A percentile compares a stretch with the other conserved stretches of the same genome.
These are phyloP conservation scores for Linnemannia elongata DNA, from an alignment of 192 early-diverging fungal genomes.

Conservation along the genomic window DNA sequence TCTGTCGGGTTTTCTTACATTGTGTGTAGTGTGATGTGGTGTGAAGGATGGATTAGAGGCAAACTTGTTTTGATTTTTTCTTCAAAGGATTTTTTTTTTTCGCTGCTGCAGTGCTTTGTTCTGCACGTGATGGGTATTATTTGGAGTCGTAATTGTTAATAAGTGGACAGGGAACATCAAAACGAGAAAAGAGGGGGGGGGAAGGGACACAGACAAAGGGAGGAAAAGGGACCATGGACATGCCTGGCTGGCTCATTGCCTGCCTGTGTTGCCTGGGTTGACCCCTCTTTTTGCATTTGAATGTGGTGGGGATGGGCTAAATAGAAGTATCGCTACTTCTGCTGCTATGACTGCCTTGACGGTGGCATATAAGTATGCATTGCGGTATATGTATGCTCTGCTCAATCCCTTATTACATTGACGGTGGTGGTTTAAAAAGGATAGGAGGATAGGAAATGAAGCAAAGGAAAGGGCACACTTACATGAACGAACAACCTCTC, in stretches of 20 bases:
- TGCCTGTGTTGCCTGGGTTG: background rate
- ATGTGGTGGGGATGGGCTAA: background rate
- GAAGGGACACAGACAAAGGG: background rate
- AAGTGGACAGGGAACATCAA: background rate
- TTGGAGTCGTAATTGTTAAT: background rate
- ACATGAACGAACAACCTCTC: background rate
- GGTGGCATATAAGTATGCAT: background rate
- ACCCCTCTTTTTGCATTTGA: background rate
- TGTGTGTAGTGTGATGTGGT: conserved; percentile 11
- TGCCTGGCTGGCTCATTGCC: background rate
- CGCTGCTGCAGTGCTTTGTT: background rate
- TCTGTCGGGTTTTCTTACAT: conserved; percentile 5
- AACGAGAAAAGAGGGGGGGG: too few species aligned
- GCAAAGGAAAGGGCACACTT: background rate
- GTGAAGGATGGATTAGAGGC: conserved; percentile 9
- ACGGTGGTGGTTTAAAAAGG: background rate
- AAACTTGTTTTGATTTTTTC: conserved; percentile 8
- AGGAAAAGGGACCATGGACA: background rate
- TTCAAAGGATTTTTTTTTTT: background rate
- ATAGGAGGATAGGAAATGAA: background rate
- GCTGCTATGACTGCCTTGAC: too few species aligned
- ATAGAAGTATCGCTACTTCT: too few species aligned
- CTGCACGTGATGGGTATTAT: background rate
- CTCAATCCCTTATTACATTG: background rate
- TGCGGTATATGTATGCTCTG: background rate